These are phyloP conservation scores for Zoysia matrella DNA, from an alignment of 202 grass and related monocot genomes.

Conservation along the genomic window DNA sequence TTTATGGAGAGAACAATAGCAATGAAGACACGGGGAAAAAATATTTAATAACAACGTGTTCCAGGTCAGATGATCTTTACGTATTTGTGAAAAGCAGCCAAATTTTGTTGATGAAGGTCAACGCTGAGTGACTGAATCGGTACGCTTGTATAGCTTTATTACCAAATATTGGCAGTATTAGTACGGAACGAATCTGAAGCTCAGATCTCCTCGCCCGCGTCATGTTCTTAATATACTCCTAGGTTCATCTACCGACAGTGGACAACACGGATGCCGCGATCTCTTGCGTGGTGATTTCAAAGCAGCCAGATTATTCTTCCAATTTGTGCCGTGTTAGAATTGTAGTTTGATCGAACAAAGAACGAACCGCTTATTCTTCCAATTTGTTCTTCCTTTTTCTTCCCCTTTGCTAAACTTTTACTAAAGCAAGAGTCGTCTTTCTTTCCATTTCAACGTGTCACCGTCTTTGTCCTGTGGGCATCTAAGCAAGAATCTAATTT, in stretches of 20 bases:
- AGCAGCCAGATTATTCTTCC: background rate
- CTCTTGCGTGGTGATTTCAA: background rate
- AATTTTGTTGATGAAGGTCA: slow-evolving; percentile 5
- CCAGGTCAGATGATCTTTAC: background rate
- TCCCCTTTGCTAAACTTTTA: background rate
- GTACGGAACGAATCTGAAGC: slow-evolving; percentile 4
- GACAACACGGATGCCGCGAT: background rate
- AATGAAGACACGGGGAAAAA: background rate
- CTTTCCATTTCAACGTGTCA: slow-evolving; percentile 22
- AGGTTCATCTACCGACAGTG: background rate
- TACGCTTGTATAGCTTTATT: background rate
- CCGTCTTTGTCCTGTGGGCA: slow-evolving; percentile 11
- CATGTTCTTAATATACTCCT: background rate
- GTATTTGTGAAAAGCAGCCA: background rate
- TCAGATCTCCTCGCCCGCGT: slow-evolving; percentile 1
- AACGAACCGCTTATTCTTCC: background rate
- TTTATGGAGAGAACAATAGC: background rate
- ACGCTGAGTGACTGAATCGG: background rate
- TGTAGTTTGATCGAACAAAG: background rate
- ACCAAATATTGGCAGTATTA: background rate
- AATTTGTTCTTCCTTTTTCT: background rate
- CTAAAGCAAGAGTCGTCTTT: slow-evolving; percentile 21
- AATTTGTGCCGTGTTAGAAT: background rate
- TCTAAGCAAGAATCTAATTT: slow-evolving; percentile 3
- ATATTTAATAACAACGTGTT: slow-evolving; percentile 14